A percentile compares a stretch with the other conserved stretches of the same genome.
phyloP scores from a whole-genome alignment of 768 basidiomycete genomes.

The Pholiota molesta region DNA sequence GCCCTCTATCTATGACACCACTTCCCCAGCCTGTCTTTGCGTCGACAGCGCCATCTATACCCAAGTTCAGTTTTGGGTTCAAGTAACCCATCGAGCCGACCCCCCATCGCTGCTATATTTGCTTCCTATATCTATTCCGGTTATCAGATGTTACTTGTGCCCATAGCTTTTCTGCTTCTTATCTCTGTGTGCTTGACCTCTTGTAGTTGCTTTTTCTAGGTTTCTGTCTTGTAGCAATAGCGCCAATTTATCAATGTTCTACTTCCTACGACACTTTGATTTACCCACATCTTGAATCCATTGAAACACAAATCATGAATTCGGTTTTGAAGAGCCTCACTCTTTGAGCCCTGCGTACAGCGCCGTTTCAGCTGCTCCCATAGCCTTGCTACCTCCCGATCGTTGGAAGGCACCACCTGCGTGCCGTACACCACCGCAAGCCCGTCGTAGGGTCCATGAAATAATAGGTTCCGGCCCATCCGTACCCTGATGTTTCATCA shows the following conservation, averaged over 20 bases:
- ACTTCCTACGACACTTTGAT: no score
- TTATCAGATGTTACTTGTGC: not conserved
- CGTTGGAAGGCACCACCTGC: conserved; percentile 31
- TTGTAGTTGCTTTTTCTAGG: not conserved
- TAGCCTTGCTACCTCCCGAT: conserved; percentile 23
- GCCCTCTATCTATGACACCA: not conserved
- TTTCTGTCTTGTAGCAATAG: conserved; percentile 3
- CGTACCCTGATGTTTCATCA: conserved; percentile 30
- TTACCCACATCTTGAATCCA: no score
- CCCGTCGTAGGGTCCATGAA: conserved; percentile 37
- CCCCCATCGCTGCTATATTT: not conserved
- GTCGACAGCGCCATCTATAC: not conserved
- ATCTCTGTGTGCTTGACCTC: not conserved
- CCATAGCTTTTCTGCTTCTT: not conserved
- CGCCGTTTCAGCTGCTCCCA: conserved; percentile 26
- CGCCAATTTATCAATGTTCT: not conserved
- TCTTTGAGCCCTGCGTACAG: conserved; percentile 26
- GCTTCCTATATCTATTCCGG: not conserved
- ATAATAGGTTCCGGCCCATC: conserved; percentile 38
- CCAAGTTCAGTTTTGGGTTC: conserved; percentile 10
- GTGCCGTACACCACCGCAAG: conserved; percentile 37
- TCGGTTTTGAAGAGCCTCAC: not conserved
- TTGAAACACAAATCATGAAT: no score
- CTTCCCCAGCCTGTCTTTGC: conserved; percentile 4
- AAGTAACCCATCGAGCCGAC: not conserved